Evolutionary conservation across 805 yeast genomes (phyloP).

Genomic region (Candida vaughaniae): DNA sequence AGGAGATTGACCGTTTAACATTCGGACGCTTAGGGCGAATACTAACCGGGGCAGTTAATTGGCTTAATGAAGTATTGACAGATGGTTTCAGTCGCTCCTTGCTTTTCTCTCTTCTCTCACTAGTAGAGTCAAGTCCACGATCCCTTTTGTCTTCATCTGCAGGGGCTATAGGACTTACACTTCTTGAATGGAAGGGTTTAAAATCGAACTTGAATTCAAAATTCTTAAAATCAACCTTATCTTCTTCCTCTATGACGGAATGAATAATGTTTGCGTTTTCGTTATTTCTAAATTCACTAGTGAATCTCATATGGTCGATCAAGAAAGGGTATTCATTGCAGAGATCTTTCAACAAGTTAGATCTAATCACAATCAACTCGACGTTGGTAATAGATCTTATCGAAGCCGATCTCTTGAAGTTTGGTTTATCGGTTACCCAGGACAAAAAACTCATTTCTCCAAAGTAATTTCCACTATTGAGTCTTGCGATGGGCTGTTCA

Average conservation of each 20-base stretch:
- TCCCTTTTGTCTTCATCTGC: slow-evolving; percentile 1
- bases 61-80: not conserved
- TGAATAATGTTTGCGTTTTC: slow-evolving; percentile 4
- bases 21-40: slow-evolving; percentile 6
- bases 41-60: slow-evolving; percentile 1
- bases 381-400: slow-evolving; percentile 61
- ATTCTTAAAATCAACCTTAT: slow-evolving; percentile 6
- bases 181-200: slow-evolving; percentile 15
- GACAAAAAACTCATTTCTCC: slow-evolving; percentile 75
- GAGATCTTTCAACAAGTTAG: slow-evolving; percentile 52
- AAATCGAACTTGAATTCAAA: slow-evolving; percentile 12
- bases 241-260: not conserved
- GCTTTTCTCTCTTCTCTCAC: not conserved
- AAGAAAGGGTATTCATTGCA: slow-evolving; percentile 59
- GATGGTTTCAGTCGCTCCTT: not conserved
- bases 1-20: slow-evolving; percentile 7
- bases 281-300: slow-evolving; percentile 52
- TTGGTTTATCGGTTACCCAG: slow-evolving; percentile 32
- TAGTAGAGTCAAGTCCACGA: not conserved
- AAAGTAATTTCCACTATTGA: slow-evolving; percentile 64
- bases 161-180: slow-evolving; percentile 14
- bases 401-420: slow-evolving; percentile 52
- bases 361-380: slow-evolving; percentile 59
- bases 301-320: slow-evolving; percentile 55
- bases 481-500: slow-evolving; percentile 49